Conservation (phyloP, 768 basidiomycete species). For the Pleurotus eryngii region DNA sequence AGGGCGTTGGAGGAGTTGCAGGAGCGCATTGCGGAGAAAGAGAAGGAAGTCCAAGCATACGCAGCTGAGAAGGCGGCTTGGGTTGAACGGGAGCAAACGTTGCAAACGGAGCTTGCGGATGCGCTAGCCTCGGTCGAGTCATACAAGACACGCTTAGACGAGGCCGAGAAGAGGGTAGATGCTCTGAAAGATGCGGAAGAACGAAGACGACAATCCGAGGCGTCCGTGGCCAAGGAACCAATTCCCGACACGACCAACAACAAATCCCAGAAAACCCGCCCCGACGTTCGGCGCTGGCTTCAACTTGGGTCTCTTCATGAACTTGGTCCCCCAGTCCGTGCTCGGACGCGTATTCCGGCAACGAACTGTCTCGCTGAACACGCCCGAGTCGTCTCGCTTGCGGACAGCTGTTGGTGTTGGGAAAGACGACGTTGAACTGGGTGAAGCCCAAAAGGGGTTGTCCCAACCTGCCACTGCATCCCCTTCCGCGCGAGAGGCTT, state of each 20-base stretch:
- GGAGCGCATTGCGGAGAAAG: not conserved
- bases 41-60: not conserved
- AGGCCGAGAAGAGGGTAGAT: constrained; percentile 18
- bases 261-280: not conserved
- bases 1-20: not conserved
- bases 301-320: not conserved
- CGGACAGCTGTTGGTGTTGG: not conserved
- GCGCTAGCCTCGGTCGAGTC: constrained; percentile 12
- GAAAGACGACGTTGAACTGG: not conserved
- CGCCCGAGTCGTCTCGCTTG: not conserved
- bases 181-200: constrained; percentile 14
- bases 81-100: not conserved
- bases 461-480: not conserved
- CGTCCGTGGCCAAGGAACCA: not conserved
- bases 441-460: not conserved
- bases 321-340: not conserved
- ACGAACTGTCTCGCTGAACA: not conserved
- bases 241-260: not conserved
- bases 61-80: not conserved
- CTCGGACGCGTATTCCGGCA: not conserved
- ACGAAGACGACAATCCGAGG: not conserved
- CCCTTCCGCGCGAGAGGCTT: not conserved
- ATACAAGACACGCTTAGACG: constrained; percentile 17
- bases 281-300: not conserved
- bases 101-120: constrained; percentile 10